These are phyloP conservation scores for Limnomonas spitsbergensis DNA, from an alignment of 139 green algal species.

Conservation along the genomic window DNA sequence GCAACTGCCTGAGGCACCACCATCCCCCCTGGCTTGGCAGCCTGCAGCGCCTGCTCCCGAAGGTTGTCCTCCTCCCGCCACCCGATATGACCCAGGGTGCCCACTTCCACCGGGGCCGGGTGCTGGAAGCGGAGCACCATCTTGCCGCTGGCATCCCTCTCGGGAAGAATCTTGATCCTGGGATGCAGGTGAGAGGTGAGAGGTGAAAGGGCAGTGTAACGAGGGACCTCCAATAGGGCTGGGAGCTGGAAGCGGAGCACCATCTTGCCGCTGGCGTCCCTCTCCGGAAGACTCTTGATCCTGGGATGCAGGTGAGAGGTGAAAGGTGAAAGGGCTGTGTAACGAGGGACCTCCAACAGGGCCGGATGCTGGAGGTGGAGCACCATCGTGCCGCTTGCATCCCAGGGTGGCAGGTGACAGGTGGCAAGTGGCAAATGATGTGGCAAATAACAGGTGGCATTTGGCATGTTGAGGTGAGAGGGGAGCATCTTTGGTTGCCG, in stretches of 20 bases:
- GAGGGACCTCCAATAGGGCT: constrained; percentile 56
- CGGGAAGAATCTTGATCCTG: constrained; percentile 55
- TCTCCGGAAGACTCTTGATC: constrained; percentile 52
- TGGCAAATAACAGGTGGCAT: too few species aligned
- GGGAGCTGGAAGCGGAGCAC: constrained; percentile 82
- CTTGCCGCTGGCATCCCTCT: constrained; percentile 40
- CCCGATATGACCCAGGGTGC: constrained; percentile 53
- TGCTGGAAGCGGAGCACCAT: constrained; percentile 80
- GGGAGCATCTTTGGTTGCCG: too few species aligned
- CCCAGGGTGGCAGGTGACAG: too few species aligned
- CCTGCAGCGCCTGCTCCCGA: constrained; percentile 29
- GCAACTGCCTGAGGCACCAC: not conserved
- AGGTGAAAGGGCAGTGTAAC: too few species aligned
- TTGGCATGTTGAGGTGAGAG: too few species aligned
- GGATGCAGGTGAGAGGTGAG: too few species aligned
- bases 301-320: too few species aligned
- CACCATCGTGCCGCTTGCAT: constrained; percentile 43
- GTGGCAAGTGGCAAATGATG: too few species aligned
- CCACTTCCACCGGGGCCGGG: constrained; percentile 62
- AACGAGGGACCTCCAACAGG: constrained; percentile 54
- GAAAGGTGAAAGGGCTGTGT: too few species aligned
- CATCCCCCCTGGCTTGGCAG: not conserved
- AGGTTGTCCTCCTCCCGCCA: constrained; percentile 69
- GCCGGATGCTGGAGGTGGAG: constrained; percentile 83
- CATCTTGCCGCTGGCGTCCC: constrained; percentile 42